Conservation (phyloP, 1,139 yeast species). For the Eremothecium cymbalariae region DNA sequence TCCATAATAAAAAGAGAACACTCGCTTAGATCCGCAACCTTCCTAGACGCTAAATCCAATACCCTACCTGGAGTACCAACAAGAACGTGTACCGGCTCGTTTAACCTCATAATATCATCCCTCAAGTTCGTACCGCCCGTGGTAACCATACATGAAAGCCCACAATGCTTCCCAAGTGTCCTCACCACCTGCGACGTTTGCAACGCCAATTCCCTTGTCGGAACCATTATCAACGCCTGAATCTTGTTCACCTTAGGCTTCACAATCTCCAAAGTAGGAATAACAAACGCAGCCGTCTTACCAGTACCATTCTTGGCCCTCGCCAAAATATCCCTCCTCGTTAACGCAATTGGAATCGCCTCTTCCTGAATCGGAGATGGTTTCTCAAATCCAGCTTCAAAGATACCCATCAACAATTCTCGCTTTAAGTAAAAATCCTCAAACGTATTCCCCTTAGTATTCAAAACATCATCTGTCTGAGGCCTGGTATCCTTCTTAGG, state of each 20-base stretch:
- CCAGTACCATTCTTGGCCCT: conserved; percentile 99
- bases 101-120: conserved; percentile 88
- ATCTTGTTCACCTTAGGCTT: conserved; percentile 79
- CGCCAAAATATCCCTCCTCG: conserved; percentile 94
- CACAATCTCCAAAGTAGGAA: conserved; percentile 75
- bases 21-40: conserved; percentile 76
- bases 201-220: conserved; percentile 92
- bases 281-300: conserved; percentile 92
- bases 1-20: conserved; percentile 94
- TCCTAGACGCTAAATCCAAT: conserved; percentile 84
- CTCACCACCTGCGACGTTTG: conserved; percentile 96
- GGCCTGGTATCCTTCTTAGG: conserved; percentile 86
- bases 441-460: conserved; percentile 82
- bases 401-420: conserved; percentile 94
- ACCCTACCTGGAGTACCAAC: conserved; percentile 98
- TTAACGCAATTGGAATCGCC: conserved; percentile 88
- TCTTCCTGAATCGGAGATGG: conserved; percentile 99
- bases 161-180: conserved; percentile 92
- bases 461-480: conserved; percentile 92
- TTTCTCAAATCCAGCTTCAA: conserved; percentile 97
- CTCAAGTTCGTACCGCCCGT: conserved; percentile 95
- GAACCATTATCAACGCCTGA: conserved; percentile 83
- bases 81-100: conserved; percentile 83
- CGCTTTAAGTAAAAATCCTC: conserved; percentile 90
- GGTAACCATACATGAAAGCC: conserved; percentile 92